Conservation (phyloP, 805 yeast species). For the Saturnispora silvae region DNA sequence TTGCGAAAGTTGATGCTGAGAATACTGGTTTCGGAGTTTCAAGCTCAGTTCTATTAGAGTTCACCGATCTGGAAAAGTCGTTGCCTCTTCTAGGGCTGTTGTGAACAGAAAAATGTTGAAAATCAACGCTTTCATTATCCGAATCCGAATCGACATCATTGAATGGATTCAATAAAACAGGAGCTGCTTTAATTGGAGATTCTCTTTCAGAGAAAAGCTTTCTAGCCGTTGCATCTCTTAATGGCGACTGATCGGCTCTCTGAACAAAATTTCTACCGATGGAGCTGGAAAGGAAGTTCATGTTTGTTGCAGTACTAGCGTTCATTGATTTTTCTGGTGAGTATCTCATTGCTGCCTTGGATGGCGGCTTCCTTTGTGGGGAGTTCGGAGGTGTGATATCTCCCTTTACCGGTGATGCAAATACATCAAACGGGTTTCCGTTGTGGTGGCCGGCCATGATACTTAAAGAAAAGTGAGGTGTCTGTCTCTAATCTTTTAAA, state of each 20-base stretch:
- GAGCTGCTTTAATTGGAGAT: constrained; percentile 55
- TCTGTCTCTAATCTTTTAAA: neutral
- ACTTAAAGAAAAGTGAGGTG: neutral
- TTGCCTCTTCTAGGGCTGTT: constrained; percentile 18
- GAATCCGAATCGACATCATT: constrained; percentile 26
- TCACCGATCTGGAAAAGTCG: constrained; percentile 28
- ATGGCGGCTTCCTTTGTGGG: constrained; percentile 26
- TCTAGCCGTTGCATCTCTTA: constrained; percentile 37
- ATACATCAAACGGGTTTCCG: constrained; percentile 20
- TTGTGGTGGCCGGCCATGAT: constrained; percentile 18
- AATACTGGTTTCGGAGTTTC: constrained; percentile 60
- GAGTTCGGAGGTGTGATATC: constrained; percentile 24
- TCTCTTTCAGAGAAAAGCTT: constrained; percentile 59
- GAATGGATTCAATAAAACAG: constrained; percentile 39
- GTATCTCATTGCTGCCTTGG: constrained; percentile 29
- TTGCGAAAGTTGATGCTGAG: constrained; percentile 52
- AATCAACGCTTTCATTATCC: constrained; percentile 28
- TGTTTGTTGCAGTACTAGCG: constrained; percentile 25
- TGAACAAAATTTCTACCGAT: constrained; percentile 29
- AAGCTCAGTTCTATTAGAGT: constrained; percentile 31
- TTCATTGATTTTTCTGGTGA: constrained; percentile 32
- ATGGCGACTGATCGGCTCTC: constrained; percentile 25
- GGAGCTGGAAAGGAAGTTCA: constrained; percentile 22
- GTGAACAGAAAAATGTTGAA: constrained; percentile 22
- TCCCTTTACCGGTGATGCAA: constrained; percentile 22